Conservation (phyloP, 768 basidiomycete species). For the Hemileccinum impolitum region DNA sequence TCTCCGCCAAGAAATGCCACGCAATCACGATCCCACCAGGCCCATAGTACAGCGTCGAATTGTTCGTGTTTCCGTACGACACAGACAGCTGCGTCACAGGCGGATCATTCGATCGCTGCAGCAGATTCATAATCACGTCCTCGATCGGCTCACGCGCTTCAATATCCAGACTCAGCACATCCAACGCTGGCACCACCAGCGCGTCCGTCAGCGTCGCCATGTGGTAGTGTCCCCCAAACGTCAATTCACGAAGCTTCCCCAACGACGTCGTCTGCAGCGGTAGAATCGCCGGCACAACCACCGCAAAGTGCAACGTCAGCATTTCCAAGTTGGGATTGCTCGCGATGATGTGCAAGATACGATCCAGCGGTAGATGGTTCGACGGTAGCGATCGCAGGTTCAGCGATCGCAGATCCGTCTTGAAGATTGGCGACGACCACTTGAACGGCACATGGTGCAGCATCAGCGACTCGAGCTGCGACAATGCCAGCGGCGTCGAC, state of each 20-base stretch:
- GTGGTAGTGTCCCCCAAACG: slow-evolving; percentile 64
- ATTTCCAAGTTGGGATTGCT: slow-evolving; percentile 54
- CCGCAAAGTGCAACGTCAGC: slow-evolving; percentile 60
- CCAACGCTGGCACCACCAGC: slow-evolving; percentile 55
- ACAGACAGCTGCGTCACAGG: slow-evolving; percentile 58
- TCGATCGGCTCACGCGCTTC: slow-evolving; percentile 75
- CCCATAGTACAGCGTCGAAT: slow-evolving; percentile 53
- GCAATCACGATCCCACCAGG: slow-evolving; percentile 56
- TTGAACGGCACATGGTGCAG: slow-evolving; percentile 73
- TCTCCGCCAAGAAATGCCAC: slow-evolving; percentile 64
- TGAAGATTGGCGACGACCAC: slow-evolving; percentile 73
- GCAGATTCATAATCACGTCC: slow-evolving; percentile 60
- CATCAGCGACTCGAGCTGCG: slow-evolving; percentile 54
- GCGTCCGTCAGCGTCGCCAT: slow-evolving; percentile 60
- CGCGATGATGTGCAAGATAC: slow-evolving; percentile 61
- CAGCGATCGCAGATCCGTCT: slow-evolving; percentile 52
- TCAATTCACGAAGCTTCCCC: slow-evolving; percentile 50
- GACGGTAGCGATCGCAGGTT: slow-evolving; percentile 65
- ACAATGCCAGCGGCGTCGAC: slow-evolving; percentile 34
- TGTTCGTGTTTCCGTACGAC: slow-evolving; percentile 46
- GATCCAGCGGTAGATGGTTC: slow-evolving; percentile 60
- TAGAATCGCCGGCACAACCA: slow-evolving; percentile 58
- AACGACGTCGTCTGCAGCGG: slow-evolving; percentile 56
- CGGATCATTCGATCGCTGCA: slow-evolving; percentile 57
- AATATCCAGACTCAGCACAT: slow-evolving; percentile 62